phyloP scores from a whole-genome alignment of 129 eudicot genomes.

The Calendula officinalis region DNA sequence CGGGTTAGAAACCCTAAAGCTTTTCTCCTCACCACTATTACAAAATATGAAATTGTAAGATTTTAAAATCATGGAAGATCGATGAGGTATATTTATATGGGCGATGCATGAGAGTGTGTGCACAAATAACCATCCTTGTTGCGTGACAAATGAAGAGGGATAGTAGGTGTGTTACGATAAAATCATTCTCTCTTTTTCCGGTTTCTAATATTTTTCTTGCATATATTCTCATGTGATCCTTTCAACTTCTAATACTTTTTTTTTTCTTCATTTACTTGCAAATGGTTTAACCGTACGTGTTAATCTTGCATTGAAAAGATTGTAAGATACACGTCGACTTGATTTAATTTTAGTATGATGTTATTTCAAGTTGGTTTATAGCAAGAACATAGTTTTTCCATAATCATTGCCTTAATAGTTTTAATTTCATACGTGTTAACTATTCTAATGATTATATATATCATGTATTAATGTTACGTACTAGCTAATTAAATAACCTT shows the following conservation, averaged over 20 bases:
- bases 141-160: slow-evolving; percentile 54
- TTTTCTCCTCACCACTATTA: slow-evolving; percentile 2
- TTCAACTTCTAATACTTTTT: slow-evolving; percentile 1
- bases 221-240: slow-evolving; percentile 21
- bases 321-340: not conserved
- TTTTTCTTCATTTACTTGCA: not conserved
- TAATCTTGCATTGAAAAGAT: slow-evolving; percentile 10
- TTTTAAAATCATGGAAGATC: slow-evolving; percentile 16
- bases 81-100: slow-evolving; percentile 39
- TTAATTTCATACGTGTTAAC: not conserved
- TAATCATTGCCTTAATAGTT: slow-evolving; percentile 5
- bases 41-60: not conserved
- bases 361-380: slow-evolving; percentile 8
- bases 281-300: slow-evolving; percentile 12
- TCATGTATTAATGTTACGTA: not conserved
- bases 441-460: not conserved
- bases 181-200: slow-evolving; percentile 37
- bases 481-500: not conserved
- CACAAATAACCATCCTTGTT: slow-evolving; percentile 40
- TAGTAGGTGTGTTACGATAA: slow-evolving; percentile 59
- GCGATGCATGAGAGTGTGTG: slow-evolving; percentile 15
- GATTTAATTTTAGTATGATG: not conserved
- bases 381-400: not conserved
- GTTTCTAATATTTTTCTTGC: not conserved
- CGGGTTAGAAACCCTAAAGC: slow-evolving; percentile 26